Conservation (phyloP, 441 rosid species). For the Erysimum cheiri region DNA sequence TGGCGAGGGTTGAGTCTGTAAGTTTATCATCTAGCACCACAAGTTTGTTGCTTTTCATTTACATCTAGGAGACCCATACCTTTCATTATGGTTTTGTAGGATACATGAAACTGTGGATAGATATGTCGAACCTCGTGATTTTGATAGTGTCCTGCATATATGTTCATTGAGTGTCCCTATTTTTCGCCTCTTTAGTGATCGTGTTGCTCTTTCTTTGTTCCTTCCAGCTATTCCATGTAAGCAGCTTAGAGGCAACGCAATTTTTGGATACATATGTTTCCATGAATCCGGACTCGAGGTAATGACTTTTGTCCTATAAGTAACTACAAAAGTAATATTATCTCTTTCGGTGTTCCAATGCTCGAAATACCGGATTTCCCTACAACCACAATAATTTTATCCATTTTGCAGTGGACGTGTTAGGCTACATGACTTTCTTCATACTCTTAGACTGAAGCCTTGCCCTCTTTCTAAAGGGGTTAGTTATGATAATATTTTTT, state of each 20-base stretch:
- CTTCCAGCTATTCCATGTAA: slow-evolving; percentile 74
- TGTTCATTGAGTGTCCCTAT: background rate
- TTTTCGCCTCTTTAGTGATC: slow-evolving; percentile 29
- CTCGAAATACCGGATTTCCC: background rate
- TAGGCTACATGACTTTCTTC: slow-evolving; percentile 59
- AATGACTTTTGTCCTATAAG: slow-evolving; percentile 28
- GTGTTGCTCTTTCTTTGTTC: slow-evolving; percentile 30
- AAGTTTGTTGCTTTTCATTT: slow-evolving; percentile 34
- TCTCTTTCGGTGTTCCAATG: background rate
- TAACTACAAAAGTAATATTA: background rate
- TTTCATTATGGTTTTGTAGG: slow-evolving; percentile 13
- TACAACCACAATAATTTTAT: slow-evolving; percentile 4
- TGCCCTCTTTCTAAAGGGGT: slow-evolving; percentile 78
- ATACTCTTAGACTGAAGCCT: slow-evolving; percentile 62
- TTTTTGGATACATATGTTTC: slow-evolving; percentile 78
- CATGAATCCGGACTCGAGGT: slow-evolving; percentile 93
- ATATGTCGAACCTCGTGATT: slow-evolving; percentile 7
- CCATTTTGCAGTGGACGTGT: slow-evolving; percentile 72
- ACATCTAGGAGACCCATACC: slow-evolving; percentile 14
- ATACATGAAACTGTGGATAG: background rate
- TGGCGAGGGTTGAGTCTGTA: slow-evolving; percentile 88
- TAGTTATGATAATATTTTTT: slow-evolving; percentile 30
- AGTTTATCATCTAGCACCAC: slow-evolving; percentile 45
- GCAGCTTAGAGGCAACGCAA: slow-evolving; percentile 76
- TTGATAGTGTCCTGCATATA: slow-evolving; percentile 18